These are phyloP conservation scores for Globisporangium cederbergense DNA, from an alignment of 352 stramenopile genomes.

Conservation along the genomic window DNA sequence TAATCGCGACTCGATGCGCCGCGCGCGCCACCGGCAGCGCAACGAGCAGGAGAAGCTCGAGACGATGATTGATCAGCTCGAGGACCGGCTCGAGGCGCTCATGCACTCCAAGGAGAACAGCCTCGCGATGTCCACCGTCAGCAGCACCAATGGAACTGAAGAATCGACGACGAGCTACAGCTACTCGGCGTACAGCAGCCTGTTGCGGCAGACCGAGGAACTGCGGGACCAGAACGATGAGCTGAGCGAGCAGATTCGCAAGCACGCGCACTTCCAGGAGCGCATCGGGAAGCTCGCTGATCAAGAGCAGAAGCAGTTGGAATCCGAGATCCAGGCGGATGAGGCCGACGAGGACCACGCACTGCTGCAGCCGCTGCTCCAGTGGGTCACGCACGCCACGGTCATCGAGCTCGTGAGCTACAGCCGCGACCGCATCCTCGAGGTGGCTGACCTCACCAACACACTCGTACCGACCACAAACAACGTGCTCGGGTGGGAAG, in stretches of 20 bases:
- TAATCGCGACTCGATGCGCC: conserved; percentile 46
- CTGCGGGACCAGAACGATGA: conserved; percentile 21
- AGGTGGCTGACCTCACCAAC: conserved; percentile 22
- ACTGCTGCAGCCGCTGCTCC: conserved; percentile 14
- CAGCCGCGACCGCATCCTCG: conserved; percentile 24
- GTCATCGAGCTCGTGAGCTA: conserved; percentile 19
- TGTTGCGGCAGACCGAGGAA: conserved; percentile 25
- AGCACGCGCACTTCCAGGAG: conserved; percentile 23
- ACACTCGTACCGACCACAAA: conserved; percentile 16
- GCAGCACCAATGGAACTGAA: not conserved
- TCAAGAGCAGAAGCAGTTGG: conserved; percentile 16
- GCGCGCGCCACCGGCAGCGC: conserved; percentile 27
- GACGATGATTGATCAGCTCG: conserved; percentile 28
- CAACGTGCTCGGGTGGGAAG: conserved; percentile 38
- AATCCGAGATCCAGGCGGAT: not conserved
- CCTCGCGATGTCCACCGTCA: not conserved
- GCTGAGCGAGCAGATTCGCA: conserved; percentile 15
- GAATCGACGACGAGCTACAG: conserved; percentile 6
- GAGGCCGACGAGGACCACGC: conserved; percentile 13
- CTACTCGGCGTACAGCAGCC: conserved; percentile 18
- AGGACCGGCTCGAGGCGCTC: conserved; percentile 24
- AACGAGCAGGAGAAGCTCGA: conserved; percentile 24
- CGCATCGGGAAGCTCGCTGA: conserved; percentile 10
- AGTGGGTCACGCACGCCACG: conserved; percentile 16
- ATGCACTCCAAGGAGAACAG: conserved; percentile 9